Base-by-base conservation (phyloP, 2,329 filamentous ascomycete species). In the Fusarium albosuccineum region DNA sequence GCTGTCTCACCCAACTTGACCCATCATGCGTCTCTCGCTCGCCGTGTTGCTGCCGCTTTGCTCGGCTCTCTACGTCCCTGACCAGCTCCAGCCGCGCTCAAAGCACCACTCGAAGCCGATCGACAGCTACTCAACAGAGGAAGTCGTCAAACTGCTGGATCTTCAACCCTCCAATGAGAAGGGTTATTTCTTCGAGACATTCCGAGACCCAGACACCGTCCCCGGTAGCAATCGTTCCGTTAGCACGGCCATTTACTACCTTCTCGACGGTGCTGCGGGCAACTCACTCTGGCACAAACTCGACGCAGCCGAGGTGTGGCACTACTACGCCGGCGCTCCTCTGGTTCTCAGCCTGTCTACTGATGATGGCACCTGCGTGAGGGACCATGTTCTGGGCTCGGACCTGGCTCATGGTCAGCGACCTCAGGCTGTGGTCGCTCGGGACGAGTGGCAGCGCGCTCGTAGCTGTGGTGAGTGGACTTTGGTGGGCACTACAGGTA, bases 231-330 rank as follows among this genome's bases (percentile, higher is more conserved):
- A 70, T 8, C 83, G 83, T 57, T 81, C 83, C 2, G 60, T 76
- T 57, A 84, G 82, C 74, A 85, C 84, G 1, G 79, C 78, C 49
- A 86, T 86, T 68, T 86, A 86, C 75, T 86, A 86, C 67, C 78
- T 86, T 0, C 80, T 86, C 6, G 80, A 85, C 55, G 81, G 82
- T 34, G 63, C 73, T 8, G 73, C 66, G 1, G 79, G 81, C 0
- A 66, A 77, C 16, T 86, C 84, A 5, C 71, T 79, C 59, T 86
- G 83, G 84, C 84, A 86, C 72, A 81, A 82, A 54, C 65, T 75
- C 9, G 82, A 85, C 57, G 80, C 81, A 3, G 81, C 75, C 37
- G 83, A 86, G 69, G 73, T 84, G 9, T 86, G 85, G 85, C 85
- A 87, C 68, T 80, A 83, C 75, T 86, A 86, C 51, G 84, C 82